Percentiles rank a stretch among this genome's conserved stretches.
phyloP scores from a whole-genome alignment of 2,329 filamentous ascomycete genomes.

The Colletotrichum incanum region DNA sequence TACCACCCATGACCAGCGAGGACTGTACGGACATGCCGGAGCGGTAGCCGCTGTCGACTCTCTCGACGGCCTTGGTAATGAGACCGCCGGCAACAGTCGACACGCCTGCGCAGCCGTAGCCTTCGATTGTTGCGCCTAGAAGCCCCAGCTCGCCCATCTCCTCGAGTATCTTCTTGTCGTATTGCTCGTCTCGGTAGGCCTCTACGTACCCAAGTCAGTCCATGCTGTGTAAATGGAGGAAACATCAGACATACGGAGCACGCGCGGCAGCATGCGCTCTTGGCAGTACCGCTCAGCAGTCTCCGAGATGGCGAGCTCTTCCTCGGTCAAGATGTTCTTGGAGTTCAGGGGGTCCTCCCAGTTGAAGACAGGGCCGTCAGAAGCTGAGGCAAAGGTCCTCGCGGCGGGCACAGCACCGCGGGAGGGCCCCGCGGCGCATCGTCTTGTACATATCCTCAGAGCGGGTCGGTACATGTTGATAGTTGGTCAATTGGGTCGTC shows the following conservation, averaged over 20 bases:
- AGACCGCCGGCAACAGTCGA: conserved; percentile 91
- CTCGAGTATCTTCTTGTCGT: conserved; percentile 86
- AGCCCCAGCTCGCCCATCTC: conserved; percentile 97
- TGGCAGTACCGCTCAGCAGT: conserved; percentile 96
- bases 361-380: conserved; percentile 72
- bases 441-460: conserved; percentile 33
- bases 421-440: conserved; percentile 41
- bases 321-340: conserved; percentile 85
- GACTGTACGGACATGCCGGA: conserved; percentile 96
- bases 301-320: conserved; percentile 90
- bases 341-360: conserved; percentile 92
- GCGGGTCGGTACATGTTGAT: conserved; percentile 30
- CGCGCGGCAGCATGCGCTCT: conserved; percentile 86
- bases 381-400: conserved; percentile 56
- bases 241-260: conserved; percentile 77
- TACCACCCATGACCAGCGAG: conserved; percentile 93
- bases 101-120: conserved; percentile 90
- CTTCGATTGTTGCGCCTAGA: conserved; percentile 87
- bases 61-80: conserved; percentile 91
- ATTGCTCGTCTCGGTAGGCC: conserved; percentile 87
- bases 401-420: conserved; percentile 32
- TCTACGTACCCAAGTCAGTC: conserved; percentile 64
- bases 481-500: conserved; percentile 18
- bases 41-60: conserved; percentile 91
- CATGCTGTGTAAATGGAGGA: background rate